Evolutionary conservation across 805 yeast species (phyloP).

Genomic region (Huiozyma sinensis): DNA sequence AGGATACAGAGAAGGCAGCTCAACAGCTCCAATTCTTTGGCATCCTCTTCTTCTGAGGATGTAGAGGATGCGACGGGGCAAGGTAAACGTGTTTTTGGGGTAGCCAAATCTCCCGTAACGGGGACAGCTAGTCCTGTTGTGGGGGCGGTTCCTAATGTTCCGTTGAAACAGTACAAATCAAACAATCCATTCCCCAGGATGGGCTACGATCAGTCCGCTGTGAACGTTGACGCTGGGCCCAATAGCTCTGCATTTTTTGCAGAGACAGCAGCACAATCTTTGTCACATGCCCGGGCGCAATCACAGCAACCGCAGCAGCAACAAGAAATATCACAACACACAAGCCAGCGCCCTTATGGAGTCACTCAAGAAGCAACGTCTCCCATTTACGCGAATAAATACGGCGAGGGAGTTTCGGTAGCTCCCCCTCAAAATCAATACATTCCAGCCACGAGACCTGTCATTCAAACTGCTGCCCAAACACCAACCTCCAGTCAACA

Average conservation of each 20-base stretch:
- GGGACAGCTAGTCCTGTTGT: too few relatives aligned
- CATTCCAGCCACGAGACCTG: too few relatives aligned
- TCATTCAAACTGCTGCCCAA: background rate
- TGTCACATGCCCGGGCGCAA: slow-evolving; percentile 6
- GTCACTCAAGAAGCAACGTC: too few relatives aligned
- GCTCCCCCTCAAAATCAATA: background rate
- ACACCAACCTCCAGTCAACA: background rate
- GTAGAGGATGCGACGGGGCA: background rate
- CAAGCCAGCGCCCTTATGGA: too few relatives aligned
- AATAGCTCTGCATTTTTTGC: background rate
- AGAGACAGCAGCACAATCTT: background rate
- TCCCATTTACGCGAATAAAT: too few relatives aligned
- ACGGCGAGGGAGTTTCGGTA: too few relatives aligned
- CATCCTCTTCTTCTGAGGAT: background rate
- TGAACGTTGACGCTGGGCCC: background rate
- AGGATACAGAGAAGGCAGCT: too few relatives aligned
- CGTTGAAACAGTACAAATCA: slow-evolving; percentile 23
- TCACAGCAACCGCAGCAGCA: slow-evolving; percentile 3
- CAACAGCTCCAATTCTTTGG: too few relatives aligned
- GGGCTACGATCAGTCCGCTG: background rate
- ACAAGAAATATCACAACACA: background rate
- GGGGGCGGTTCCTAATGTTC: background rate
- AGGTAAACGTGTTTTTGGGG: background rate
- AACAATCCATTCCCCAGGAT: slow-evolving; percentile 29
- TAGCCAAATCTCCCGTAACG: background rate